Conservation (phyloP, 257 asterid genomes). For the Anisodus acutangulus region DNA sequence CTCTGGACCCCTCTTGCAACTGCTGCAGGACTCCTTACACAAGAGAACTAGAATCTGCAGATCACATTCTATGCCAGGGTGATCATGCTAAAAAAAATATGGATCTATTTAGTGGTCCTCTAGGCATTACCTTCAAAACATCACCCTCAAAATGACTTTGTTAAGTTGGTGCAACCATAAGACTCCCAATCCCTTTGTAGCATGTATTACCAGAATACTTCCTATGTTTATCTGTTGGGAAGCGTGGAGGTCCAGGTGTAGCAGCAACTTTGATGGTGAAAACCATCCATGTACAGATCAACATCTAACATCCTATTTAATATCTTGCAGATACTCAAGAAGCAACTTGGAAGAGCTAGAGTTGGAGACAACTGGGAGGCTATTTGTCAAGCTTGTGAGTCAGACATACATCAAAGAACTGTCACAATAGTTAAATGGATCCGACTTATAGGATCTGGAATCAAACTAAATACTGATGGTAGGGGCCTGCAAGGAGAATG, state of each 20-base stretch:
- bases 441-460: background rate
- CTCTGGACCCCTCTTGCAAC: background rate
- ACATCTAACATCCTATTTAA: background rate
- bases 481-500: background rate
- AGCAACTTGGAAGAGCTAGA: background rate
- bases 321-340: background rate
- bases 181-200: background rate
- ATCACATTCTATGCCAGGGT: background rate
- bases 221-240: background rate
- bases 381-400: background rate
- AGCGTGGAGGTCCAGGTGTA: background rate
- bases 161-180: background rate
- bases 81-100: background rate
- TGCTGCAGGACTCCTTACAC: background rate
- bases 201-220: background rate
- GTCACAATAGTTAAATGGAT: background rate
- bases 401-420: background rate
- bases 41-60: background rate
- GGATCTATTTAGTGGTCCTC: background rate
- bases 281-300: background rate
- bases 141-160: background rate
- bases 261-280: background rate
- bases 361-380: background rate
- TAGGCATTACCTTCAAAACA: background rate
- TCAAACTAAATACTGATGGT: background rate